phyloP scores from a whole-genome alignment of 164 flowering plant species.

The Macadamia tetraphylla region DNA sequence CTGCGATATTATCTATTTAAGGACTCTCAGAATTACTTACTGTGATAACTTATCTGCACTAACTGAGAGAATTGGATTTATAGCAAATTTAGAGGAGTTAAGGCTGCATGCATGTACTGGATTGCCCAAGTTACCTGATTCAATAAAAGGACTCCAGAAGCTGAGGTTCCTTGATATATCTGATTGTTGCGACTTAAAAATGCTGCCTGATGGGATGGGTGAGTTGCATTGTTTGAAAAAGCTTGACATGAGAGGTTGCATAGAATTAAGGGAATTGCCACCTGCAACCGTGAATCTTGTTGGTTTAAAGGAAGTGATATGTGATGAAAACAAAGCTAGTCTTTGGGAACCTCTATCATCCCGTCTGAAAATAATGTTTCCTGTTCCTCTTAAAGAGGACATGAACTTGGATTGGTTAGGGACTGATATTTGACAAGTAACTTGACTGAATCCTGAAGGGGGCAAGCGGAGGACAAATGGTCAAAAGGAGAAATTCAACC shows the following conservation, averaged over 20 bases:
- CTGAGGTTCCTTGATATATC: too few species aligned
- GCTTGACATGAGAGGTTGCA: too few species aligned
- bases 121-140: conserved; percentile 26
- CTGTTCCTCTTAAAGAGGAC: conserved; percentile 2
- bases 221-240: too few species aligned
- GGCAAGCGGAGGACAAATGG: too few species aligned
- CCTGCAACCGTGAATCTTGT: too few species aligned
- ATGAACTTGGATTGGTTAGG: conserved; percentile 27
- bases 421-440: not conserved
- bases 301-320: too few species aligned
- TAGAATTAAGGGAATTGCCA: too few species aligned
- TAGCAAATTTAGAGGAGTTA: conserved; percentile 24
- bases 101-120: conserved; percentile 33
- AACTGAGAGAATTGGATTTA: conserved; percentile 10
- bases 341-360: conserved; percentile 19
- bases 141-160: conserved; percentile 8
- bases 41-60: conserved; percentile 24
- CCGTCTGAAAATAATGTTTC: conserved; percentile 10
- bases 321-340: conserved; percentile 5
- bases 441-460: too few species aligned
- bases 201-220: too few species aligned
- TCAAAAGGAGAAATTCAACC: too few species aligned
- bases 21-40: conserved; percentile 34
- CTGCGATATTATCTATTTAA: conserved; percentile 18
- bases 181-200: too few species aligned